phyloP scores from a whole-genome alignment of 495 filamentous ascomycete genomes.

The Penicilliopsis zonata region DNA sequence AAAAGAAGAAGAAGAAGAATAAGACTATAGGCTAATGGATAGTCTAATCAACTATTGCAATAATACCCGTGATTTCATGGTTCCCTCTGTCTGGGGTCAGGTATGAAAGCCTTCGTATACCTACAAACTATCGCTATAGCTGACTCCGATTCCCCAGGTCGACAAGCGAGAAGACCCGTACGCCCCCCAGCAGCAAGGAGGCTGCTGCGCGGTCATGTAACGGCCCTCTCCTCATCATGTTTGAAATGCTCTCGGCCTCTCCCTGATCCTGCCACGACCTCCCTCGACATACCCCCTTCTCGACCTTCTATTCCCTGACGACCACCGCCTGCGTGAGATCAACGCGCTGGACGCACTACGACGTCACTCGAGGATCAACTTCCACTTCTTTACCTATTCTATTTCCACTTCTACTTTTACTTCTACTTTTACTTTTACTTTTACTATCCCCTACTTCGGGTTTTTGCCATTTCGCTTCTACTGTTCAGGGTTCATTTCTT shows the following conservation, averaged over 20 bases:
- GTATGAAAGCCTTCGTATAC: slow-evolving; percentile 38
- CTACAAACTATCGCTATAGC: slow-evolving; percentile 5
- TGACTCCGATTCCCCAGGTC: slow-evolving; percentile 35
- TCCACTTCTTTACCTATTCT: slow-evolving; percentile 18
- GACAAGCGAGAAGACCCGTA: slow-evolving; percentile 94
- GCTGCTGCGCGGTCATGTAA: slow-evolving; percentile 94
- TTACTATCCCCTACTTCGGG: slow-evolving; percentile 40
- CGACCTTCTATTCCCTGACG: too few species aligned
- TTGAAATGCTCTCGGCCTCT: slow-evolving; percentile 1
- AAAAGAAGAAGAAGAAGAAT: slow-evolving; percentile 3
- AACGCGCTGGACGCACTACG: slow-evolving; percentile 6
- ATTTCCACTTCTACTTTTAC: slow-evolving; percentile 9
- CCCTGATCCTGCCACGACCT: not conserved
- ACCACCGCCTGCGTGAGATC: too few species aligned
- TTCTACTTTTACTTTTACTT: slow-evolving; percentile 13
- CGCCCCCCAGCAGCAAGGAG: slow-evolving; percentile 77
- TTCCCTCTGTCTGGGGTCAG: slow-evolving; percentile 88
- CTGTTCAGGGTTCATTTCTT: slow-evolving; percentile 17
- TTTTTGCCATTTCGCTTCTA: slow-evolving; percentile 18
- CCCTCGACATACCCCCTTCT: slow-evolving; percentile 1
- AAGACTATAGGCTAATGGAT: slow-evolving; percentile 4
- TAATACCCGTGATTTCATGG: slow-evolving; percentile 96
- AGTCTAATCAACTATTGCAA: slow-evolving; percentile 96
- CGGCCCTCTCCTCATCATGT: slow-evolving; percentile 10
- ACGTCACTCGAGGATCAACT: slow-evolving; percentile 1